phyloP scores from a whole-genome alignment of 768 basidiomycete genomes.

The Chalciporus sphaerocephalus region DNA sequence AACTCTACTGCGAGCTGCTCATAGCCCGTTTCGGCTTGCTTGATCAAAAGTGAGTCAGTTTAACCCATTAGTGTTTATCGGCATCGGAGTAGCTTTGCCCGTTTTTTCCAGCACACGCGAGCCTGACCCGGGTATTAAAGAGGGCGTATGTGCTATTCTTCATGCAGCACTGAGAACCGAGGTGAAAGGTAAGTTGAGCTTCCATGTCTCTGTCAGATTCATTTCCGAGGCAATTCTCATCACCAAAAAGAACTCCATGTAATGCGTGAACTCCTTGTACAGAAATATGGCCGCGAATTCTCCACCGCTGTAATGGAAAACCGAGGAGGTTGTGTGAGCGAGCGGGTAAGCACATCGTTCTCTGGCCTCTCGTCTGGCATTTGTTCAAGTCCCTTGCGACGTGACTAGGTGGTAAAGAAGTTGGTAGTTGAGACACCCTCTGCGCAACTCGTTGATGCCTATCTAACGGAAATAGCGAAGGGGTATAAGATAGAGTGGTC shows the following conservation, averaged over 20 bases:
- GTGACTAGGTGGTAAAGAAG: slow-evolving; percentile 68
- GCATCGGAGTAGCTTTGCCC: slow-evolving; percentile 5
- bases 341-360: slow-evolving; percentile 54
- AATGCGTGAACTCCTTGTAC: slow-evolving; percentile 90
- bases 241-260: slow-evolving; percentile 70
- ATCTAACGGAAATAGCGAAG: slow-evolving; percentile 84
- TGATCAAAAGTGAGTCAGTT: slow-evolving; percentile 69
- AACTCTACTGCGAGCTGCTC: slow-evolving; percentile 92
- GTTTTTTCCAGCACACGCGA: slow-evolving; percentile 56
- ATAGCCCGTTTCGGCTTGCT: slow-evolving; percentile 88
- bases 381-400: slow-evolving; percentile 4
- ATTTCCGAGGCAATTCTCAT: slow-evolving; percentile 3
- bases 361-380: not conserved
- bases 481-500: slow-evolving; percentile 77
- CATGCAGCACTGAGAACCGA: slow-evolving; percentile 90
- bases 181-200: slow-evolving; percentile 58
- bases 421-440: slow-evolving; percentile 66
- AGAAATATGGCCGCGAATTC: slow-evolving; percentile 93
- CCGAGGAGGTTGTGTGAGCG: slow-evolving; percentile 71
- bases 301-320: slow-evolving; percentile 85
- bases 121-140: slow-evolving; percentile 81
- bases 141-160: slow-evolving; percentile 86
- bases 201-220: not conserved
- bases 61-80: slow-evolving; percentile 1
- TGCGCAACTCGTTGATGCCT: slow-evolving; percentile 75